These are phyloP conservation scores for Xylaria sp. DNA, from an alignment of 2,329 filamentous ascomycete genomes.

Conservation along the genomic window DNA sequence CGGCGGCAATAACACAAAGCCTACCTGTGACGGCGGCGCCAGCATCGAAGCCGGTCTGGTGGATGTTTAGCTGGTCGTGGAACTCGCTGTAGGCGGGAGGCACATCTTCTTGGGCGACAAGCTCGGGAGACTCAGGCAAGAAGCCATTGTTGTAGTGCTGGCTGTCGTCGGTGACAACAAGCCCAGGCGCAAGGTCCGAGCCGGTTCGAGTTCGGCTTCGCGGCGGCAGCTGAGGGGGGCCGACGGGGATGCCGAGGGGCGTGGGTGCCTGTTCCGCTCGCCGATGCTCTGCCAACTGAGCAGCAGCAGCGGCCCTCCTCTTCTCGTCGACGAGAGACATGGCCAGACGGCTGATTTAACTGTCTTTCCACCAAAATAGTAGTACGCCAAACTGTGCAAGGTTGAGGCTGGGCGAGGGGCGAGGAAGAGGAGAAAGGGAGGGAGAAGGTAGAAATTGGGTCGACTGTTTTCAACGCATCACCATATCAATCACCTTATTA, in stretches of 20 bases:
- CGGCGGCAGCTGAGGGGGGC: slow-evolving; percentile 5
- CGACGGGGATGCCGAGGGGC: slow-evolving; percentile 23
- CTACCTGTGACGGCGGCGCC: slow-evolving; percentile 68
- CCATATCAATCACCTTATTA: slow-evolving; percentile 6
- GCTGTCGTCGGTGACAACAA: slow-evolving; percentile 52
- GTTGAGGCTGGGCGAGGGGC: not conserved
- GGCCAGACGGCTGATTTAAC: not conserved
- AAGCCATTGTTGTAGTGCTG: slow-evolving; percentile 48
- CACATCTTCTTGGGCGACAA: slow-evolving; percentile 56
- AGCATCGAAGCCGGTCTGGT: slow-evolving; percentile 71
- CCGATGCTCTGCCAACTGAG: not conserved
- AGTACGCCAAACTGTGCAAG: not conserved
- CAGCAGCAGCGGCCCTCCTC: slow-evolving; percentile 12
- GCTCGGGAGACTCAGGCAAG: slow-evolving; percentile 53
- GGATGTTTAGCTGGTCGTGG: slow-evolving; percentile 67
- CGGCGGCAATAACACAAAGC: slow-evolving; percentile 16
- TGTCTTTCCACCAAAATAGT: not conserved
- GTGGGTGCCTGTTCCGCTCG: slow-evolving; percentile 30
- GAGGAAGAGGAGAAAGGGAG: not conserved
- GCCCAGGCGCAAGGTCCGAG: slow-evolving; percentile 46
- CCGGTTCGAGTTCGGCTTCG: slow-evolving; percentile 22
- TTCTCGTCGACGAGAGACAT: slow-evolving; percentile 33
- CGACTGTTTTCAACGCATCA: slow-evolving; percentile 8
- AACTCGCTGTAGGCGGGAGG: slow-evolving; percentile 70
- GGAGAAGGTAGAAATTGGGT: not conserved